Conservation (phyloP, 1,284 basidiomycete genomes). For the Athelia psychrophila region DNA sequence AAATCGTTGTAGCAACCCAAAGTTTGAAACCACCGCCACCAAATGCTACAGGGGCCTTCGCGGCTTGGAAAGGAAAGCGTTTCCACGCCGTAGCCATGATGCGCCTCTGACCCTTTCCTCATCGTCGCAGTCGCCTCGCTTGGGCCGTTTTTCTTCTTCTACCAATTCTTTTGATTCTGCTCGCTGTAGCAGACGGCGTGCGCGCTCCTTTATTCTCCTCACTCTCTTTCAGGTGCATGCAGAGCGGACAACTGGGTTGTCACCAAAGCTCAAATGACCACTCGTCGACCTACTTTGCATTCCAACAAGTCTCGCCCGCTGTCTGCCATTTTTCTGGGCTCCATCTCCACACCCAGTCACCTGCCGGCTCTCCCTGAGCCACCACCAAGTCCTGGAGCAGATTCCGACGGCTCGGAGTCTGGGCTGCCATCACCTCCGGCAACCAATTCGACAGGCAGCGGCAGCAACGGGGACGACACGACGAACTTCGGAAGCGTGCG, state of each 20-base stretch:
- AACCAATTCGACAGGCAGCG: conserved; percentile 77
- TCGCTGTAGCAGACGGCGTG: background rate
- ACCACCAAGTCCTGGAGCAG: conserved; percentile 10
- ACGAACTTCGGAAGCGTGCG: conserved; percentile 46
- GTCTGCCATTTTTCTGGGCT: conserved; percentile 15
- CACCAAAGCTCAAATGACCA: background rate
- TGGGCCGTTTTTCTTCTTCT: too few relatives aligned
- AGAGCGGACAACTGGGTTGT: too few relatives aligned
- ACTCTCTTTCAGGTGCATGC: too few relatives aligned
- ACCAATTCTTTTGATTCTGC: background rate
- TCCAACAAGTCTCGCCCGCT: conserved; percentile 1
- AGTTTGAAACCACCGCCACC: too few relatives aligned
- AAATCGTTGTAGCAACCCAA: too few relatives aligned
- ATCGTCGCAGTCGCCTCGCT: too few relatives aligned
- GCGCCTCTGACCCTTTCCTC: too few relatives aligned
- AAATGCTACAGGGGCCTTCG: too few relatives aligned
- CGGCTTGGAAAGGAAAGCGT: too few relatives aligned
- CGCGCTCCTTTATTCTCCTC: background rate
- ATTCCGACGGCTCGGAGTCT: conserved; percentile 51
- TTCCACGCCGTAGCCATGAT: too few relatives aligned
- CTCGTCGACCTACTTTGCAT: conserved; percentile 1
- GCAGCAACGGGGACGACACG: conserved; percentile 64
- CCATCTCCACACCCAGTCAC: conserved; percentile 4
- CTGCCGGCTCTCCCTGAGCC: conserved; percentile 13
- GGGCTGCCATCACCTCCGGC: conserved; percentile 77